These are phyloP conservation scores for Agrocybe pediades DNA, from an alignment of 768 basidiomycete genomes.

Conservation along the genomic window DNA sequence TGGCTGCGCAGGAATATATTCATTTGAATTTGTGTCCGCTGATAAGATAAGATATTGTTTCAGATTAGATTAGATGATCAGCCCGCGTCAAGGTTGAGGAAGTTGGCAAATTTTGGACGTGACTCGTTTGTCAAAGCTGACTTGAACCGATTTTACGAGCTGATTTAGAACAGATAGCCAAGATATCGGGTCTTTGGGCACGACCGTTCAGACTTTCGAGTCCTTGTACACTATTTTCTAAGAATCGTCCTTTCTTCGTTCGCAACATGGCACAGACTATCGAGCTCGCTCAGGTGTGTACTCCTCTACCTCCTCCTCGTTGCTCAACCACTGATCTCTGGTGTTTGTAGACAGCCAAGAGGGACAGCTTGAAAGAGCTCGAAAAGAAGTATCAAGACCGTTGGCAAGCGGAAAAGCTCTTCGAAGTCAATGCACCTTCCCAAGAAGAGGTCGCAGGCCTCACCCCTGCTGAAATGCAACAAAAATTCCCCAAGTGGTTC, in stretches of 20 bases:
- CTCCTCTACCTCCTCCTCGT: not conserved
- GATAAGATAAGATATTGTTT: slow-evolving; percentile 8
- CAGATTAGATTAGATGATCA: slow-evolving; percentile 5
- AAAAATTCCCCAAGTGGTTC: slow-evolving; percentile 94
- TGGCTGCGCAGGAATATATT: too few relatives aligned
- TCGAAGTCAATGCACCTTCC: slow-evolving; percentile 84
- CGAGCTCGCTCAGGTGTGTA: slow-evolving; percentile 60
- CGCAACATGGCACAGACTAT: slow-evolving; percentile 60
- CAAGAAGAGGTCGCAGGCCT: slow-evolving; percentile 64
- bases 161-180: slow-evolving; percentile 25
- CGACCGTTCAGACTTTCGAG: slow-evolving; percentile 31
- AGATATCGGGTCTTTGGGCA: slow-evolving; percentile 27
- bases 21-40: not conserved
- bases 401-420: slow-evolving; percentile 78
- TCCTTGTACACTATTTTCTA: slow-evolving; percentile 36
- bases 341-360: slow-evolving; percentile 82
- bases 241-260: slow-evolving; percentile 10
- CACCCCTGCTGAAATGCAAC: slow-evolving; percentile 62
- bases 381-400: slow-evolving; percentile 84
- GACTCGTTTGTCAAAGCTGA: slow-evolving; percentile 8
- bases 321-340: not conserved
- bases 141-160: slow-evolving; percentile 13
- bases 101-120: slow-evolving; percentile 12
- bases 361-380: slow-evolving; percentile 81
- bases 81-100: not conserved